These are phyloP conservation scores for Cyclanthera cordifolia DNA, from an alignment of 306 rosid genomes.

Conservation along the genomic window DNA sequence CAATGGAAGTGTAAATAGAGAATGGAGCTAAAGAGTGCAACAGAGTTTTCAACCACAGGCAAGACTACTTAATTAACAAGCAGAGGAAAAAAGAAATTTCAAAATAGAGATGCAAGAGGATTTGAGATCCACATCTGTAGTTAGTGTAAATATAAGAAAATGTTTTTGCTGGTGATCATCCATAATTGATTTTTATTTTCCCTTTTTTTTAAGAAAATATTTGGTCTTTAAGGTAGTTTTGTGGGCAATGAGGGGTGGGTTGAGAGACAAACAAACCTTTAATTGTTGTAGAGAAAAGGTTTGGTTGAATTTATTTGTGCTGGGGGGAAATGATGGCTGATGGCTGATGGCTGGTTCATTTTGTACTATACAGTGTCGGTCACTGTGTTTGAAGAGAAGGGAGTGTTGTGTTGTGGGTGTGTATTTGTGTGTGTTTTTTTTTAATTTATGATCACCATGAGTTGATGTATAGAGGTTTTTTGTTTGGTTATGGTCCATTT, in stretches of 20 bases:
- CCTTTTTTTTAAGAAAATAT: constrained; percentile 30
- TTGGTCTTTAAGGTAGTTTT: constrained; percentile 24
- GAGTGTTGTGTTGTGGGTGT: constrained; percentile 7
- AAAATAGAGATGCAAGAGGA: constrained; percentile 20
- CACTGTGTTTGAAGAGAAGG: neutral
- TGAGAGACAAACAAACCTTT: constrained; percentile 27
- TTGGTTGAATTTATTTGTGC: constrained; percentile 14
- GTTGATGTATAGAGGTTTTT: constrained; percentile 29
- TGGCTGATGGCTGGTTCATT: constrained; percentile 18
- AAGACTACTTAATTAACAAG: constrained; percentile 22
- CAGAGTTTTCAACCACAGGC: constrained; percentile 19
- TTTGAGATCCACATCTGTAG: constrained; percentile 21
- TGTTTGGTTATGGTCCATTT: constrained; percentile 15
- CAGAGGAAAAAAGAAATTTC: constrained; percentile 32
- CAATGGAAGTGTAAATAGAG: constrained; percentile 58
- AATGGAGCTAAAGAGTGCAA: constrained; percentile 42
- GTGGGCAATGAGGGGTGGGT: neutral
- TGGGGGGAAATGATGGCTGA: too few relatives aligned
- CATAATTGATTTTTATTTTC: constrained; percentile 17
- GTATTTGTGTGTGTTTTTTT: constrained; percentile 21
- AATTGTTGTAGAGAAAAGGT: constrained; percentile 39
- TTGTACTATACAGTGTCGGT: constrained; percentile 30
- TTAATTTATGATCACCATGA: constrained; percentile 40
- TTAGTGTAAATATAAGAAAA: constrained; percentile 25
- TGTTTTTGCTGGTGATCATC: constrained; percentile 29